Conservation (phyloP, 441 rosid genomes). For the Arabidopsis hybrid region DNA sequence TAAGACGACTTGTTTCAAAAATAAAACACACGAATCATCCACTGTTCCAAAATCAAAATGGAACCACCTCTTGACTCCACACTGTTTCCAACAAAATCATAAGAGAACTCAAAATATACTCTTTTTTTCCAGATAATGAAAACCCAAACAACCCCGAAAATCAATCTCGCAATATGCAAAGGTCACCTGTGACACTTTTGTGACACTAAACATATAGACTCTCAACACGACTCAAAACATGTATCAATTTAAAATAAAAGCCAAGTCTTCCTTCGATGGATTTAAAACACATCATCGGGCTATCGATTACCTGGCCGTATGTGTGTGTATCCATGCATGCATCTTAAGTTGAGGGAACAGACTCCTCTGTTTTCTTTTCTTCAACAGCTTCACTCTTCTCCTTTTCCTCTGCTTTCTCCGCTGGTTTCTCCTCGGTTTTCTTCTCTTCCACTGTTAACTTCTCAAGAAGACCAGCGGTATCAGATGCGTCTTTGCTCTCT, state of each 20-base stretch:
- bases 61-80: neutral
- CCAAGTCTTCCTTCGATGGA: conserved; percentile 22
- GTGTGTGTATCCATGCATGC: conserved; percentile 18
- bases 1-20: neutral
- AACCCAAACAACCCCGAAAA: conserved; percentile 5
- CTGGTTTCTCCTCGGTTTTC: conserved; percentile 55
- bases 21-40: conserved; percentile 1
- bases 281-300: conserved; percentile 18
- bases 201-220: conserved; percentile 39
- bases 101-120: conserved; percentile 9
- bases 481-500: conserved; percentile 63
- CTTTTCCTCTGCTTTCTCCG: conserved; percentile 48
- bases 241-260: conserved; percentile 4
- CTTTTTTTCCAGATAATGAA: conserved; percentile 6
- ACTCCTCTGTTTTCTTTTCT: conserved; percentile 52
- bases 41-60: conserved; percentile 23
- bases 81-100: conserved; percentile 23
- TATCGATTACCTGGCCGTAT: conserved; percentile 30
- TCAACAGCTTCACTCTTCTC: conserved; percentile 45
- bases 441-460: conserved; percentile 76
- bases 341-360: conserved; percentile 57
- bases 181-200: conserved; percentile 45
- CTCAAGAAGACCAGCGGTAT: conserved; percentile 72
- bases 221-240: conserved; percentile 39
- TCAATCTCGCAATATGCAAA: conserved; percentile 32